phyloP scores from a whole-genome alignment of 345 rosid species.

The Citrus reticulata region DNA sequence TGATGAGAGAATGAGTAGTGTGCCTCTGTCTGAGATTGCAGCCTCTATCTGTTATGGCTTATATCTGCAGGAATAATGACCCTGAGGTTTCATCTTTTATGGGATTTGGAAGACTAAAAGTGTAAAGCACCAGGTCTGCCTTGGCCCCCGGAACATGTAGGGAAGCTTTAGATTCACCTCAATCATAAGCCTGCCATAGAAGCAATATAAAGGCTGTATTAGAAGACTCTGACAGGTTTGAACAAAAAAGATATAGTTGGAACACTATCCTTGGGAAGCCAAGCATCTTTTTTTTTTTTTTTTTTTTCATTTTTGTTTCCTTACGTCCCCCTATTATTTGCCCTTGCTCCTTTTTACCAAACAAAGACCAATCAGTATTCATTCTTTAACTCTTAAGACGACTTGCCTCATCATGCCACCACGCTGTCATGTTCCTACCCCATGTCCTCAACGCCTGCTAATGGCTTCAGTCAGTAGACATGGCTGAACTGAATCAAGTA shows the following conservation, averaged over 20 bases:
- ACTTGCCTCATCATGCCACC: constrained; percentile 28
- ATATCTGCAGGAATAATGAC: constrained; percentile 26
- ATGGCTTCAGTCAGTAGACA: not conserved
- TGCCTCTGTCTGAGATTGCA: constrained; percentile 12
- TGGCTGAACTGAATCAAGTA: not conserved
- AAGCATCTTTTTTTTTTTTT: constrained; percentile 48
- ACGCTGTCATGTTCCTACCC: constrained; percentile 14
- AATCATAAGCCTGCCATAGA: constrained; percentile 44
- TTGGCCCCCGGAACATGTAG: constrained; percentile 41
- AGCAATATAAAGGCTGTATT: constrained; percentile 54
- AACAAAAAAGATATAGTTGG: constrained; percentile 63
- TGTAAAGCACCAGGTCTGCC: constrained; percentile 26
- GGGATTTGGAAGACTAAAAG: constrained; percentile 33
- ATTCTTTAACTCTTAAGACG: constrained; percentile 7
- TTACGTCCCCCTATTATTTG: constrained; percentile 36
- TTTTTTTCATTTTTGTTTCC: constrained; percentile 10
- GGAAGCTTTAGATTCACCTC: constrained; percentile 49
- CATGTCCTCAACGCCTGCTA: not conserved
- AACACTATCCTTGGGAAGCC: constrained; percentile 61
- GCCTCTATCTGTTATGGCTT: constrained; percentile 16
- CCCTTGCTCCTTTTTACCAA: constrained; percentile 33
- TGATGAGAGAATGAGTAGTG: constrained; percentile 8
- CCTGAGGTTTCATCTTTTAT: constrained; percentile 22
- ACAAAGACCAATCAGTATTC: constrained; percentile 12
- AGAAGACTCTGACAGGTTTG: constrained; percentile 79